These are phyloP conservation scores for Strobilomyces dryophilus DNA, from an alignment of 768 basidiomycete genomes.

Conservation along the genomic window DNA sequence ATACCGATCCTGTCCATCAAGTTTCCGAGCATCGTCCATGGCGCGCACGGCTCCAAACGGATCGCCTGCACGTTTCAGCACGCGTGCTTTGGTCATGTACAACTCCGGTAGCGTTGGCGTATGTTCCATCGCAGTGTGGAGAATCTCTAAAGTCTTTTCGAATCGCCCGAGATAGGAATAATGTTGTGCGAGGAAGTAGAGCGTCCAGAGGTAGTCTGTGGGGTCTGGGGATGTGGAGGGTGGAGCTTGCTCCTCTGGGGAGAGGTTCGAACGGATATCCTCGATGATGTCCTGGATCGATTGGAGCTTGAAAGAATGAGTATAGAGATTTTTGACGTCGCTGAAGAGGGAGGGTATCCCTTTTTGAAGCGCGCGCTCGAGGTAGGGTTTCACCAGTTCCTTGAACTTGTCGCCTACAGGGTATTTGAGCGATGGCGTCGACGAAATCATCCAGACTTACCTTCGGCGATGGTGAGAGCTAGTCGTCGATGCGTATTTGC, in stretches of 20 bases:
- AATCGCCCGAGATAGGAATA: constrained; percentile 57
- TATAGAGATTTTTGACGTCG: constrained; percentile 85
- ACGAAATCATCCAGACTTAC: constrained; percentile 26
- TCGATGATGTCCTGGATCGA: constrained; percentile 69
- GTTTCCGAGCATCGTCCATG: constrained; percentile 74
- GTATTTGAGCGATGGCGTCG: neutral
- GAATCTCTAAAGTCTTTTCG: constrained; percentile 49
- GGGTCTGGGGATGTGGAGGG: constrained; percentile 42
- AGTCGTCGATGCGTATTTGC: constrained; percentile 72
- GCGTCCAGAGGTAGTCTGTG: constrained; percentile 86
- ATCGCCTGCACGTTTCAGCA: constrained; percentile 86
- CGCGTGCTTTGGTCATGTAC: constrained; percentile 73
- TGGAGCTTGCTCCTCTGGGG: constrained; percentile 32
- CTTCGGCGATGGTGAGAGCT: constrained; percentile 60
- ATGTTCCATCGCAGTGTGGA: constrained; percentile 68
- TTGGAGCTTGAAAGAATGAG: constrained; percentile 56
- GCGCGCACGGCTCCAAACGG: constrained; percentile 63
- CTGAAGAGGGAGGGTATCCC: constrained; percentile 93
- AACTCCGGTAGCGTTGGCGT: constrained; percentile 95
- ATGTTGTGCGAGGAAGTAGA: constrained; percentile 94
- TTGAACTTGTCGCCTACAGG: constrained; percentile 62
- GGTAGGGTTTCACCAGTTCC: constrained; percentile 58
- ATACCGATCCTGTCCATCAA: constrained; percentile 95
- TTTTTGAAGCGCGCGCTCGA: constrained; percentile 65
- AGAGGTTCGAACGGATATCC: constrained; percentile 36